phyloP scores from a whole-genome alignment of 192 early-diverging fungal genomes.

The Gamsiella multidivaricata region DNA sequence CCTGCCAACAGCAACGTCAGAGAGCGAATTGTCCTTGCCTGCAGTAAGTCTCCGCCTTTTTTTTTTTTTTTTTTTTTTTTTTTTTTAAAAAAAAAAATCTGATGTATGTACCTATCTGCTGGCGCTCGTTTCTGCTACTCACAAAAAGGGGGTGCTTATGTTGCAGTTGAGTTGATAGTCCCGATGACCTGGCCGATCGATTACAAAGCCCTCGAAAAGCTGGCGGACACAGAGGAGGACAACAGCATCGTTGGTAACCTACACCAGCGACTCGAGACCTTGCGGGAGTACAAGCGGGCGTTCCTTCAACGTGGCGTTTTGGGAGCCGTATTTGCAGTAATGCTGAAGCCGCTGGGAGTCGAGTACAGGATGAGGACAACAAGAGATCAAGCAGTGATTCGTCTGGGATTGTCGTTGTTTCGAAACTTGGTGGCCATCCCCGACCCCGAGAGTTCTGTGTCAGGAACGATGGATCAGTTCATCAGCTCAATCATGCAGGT shows the following conservation, averaged over 20 bases:
- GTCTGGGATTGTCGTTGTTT: slow-evolving; percentile 78
- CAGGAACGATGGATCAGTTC: slow-evolving; percentile 65
- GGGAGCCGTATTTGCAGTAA: slow-evolving; percentile 59
- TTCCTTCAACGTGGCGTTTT: slow-evolving; percentile 70
- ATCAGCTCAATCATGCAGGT: slow-evolving; percentile 75
- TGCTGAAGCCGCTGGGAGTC: slow-evolving; percentile 62
- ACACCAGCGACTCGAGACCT: slow-evolving; percentile 52
- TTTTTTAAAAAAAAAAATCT: not conserved
- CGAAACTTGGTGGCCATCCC: slow-evolving; percentile 86
- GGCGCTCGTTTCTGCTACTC: too few species aligned
- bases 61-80: not conserved
- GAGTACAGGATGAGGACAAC: slow-evolving; percentile 64
- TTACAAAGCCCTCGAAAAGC: slow-evolving; percentile 52
- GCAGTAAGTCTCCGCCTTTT: slow-evolving; percentile 43
- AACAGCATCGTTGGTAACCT: slow-evolving; percentile 53
- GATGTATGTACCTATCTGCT: too few species aligned
- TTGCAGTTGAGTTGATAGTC: slow-evolving; percentile 83
- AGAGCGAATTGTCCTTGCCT: slow-evolving; percentile 61
- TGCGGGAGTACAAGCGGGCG: slow-evolving; percentile 79
- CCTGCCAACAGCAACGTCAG: slow-evolving; percentile 33
- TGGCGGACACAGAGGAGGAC: slow-evolving; percentile 50
- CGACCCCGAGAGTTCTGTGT: slow-evolving; percentile 70
- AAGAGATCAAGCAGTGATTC: slow-evolving; percentile 69
- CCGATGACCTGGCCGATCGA: slow-evolving; percentile 90
- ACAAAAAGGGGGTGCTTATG: too few species aligned